These are phyloP conservation scores for Nannochloris sp. DNA, from an alignment of 139 green algal genomes.

Conservation along the genomic window DNA sequence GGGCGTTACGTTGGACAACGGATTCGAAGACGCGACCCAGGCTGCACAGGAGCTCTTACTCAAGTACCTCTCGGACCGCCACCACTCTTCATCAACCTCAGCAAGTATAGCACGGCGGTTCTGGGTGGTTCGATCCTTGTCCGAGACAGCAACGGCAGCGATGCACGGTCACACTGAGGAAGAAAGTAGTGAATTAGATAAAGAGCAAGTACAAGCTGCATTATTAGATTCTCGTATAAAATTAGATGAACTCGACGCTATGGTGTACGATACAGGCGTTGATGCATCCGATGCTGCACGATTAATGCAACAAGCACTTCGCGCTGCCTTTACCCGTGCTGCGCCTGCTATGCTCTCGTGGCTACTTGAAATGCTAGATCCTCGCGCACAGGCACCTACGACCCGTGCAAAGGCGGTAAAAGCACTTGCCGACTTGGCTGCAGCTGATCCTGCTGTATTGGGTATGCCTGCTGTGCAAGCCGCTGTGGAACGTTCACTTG, in stretches of 20 bases:
- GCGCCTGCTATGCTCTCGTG: conserved; percentile 33
- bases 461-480: conserved; percentile 35
- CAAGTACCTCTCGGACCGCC: conserved; percentile 24
- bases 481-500: conserved; percentile 42
- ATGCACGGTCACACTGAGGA: background rate
- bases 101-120: conserved; percentile 30
- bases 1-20: conserved; percentile 5
- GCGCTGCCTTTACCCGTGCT: conserved; percentile 16
- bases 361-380: conserved; percentile 44
- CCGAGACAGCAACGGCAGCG: conserved; percentile 1
- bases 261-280: background rate
- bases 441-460: conserved; percentile 55
- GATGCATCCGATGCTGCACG: conserved; percentile 9
- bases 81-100: background rate
- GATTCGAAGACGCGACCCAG: background rate
- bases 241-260: conserved; percentile 2
- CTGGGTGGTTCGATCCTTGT: conserved; percentile 15
- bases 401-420: conserved; percentile 56
- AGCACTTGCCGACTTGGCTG: conserved; percentile 50
- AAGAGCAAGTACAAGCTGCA: conserved; percentile 1
- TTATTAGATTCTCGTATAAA: conserved; percentile 1
- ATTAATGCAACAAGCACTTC: conserved; percentile 24
- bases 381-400: conserved; percentile 6
- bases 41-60: conserved; percentile 41
- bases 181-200: background rate